Base-by-base conservation (phyloP, 1,284 basidiomycete species). In the Pseudozyma hubeiensis region DNA sequence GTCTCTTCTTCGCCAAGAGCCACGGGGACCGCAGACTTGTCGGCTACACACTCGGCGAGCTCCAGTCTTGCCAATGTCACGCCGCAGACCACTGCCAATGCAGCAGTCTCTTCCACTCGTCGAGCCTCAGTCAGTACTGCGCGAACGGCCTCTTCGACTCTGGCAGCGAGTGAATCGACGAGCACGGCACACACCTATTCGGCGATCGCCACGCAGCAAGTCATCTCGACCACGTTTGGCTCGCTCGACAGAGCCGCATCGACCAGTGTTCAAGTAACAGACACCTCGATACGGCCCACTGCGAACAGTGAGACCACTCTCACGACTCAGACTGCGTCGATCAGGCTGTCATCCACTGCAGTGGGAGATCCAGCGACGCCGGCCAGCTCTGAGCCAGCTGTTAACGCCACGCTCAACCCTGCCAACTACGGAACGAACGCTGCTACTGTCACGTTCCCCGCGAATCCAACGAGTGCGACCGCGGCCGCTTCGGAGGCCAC, bases 211-310 rank as follows among this genome's bases (percentile, higher is more conserved):
- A 60, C 51, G 2, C 43, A 59, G 44, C 50, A 53, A 19, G 49
- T 40, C 16, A 17, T 34, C 31, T 30, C 45, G 51, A 44, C 19
- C 33, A 30, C 41, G 9, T 30, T 35, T 5, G 41, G 24, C 14
- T 60, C 57, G 16, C 48, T 51, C 43, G 47, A 46, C 41, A 50
- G 33, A 9, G 51, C 46, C 17, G 54, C 50, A 8, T 49, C 61
- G 30, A 44, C 54, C 4, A 39, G 1, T 6, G 37, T 50, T 7
- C 10, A 29, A 10, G 29, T 40, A 2, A 37, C 55, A 9, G n/a
- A 17, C n/a, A 34, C 33, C 14, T 19, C 41, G 4, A 16, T 11
- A 8, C 34, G 39, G 13, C 6, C 37, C 24, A 5, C 35, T 29
- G 19, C 8, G 30, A 41, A 37, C 16, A 33, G 29, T n/a, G 46